phyloP scores from a whole-genome alignment of 2,329 filamentous ascomycete genomes.

The Beauveria brongniartii region DNA sequence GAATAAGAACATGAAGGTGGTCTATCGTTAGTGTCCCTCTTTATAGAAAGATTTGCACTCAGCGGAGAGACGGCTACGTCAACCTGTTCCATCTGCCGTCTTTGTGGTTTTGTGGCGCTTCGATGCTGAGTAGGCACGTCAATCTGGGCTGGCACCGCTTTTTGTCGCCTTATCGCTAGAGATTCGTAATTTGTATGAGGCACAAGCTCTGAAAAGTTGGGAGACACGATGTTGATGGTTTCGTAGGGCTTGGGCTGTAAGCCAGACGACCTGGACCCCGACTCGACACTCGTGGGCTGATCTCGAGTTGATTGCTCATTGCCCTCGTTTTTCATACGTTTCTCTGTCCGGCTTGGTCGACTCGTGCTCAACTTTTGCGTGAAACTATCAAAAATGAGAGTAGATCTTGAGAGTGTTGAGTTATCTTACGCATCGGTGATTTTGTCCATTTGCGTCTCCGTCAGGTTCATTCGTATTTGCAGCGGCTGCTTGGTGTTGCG shows the following conservation, averaged over 20 bases:
- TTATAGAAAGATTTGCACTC: slow-evolving; percentile 13
- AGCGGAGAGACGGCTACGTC: slow-evolving; percentile 21
- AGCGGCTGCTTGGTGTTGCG: slow-evolving; percentile 29
- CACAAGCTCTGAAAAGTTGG: slow-evolving; percentile 26
- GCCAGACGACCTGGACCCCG: not conserved
- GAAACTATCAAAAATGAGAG: slow-evolving; percentile 12
- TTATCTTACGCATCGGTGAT: slow-evolving; percentile 36
- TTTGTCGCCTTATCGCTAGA: slow-evolving; percentile 25
- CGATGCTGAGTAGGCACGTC: not conserved
- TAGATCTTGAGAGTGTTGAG: not conserved
- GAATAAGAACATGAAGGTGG: slow-evolving; percentile 20
- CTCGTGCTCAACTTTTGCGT: slow-evolving; percentile 21
- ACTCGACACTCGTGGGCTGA: not conserved
- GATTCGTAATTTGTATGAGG: slow-evolving; percentile 16
- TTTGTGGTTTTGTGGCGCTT: not conserved
- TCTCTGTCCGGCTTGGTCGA: slow-evolving; percentile 13
- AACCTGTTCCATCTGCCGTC: slow-evolving; percentile 6
- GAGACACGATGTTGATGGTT: slow-evolving; percentile 14
- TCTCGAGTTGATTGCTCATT: not conserved
- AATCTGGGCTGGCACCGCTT: not conserved
- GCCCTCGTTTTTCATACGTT: slow-evolving; percentile 12
- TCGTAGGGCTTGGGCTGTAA: slow-evolving; percentile 4
- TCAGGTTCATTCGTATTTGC: slow-evolving; percentile 40
- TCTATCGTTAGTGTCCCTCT: slow-evolving; percentile 13
- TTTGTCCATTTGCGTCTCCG: slow-evolving; percentile 40